Base-by-base conservation (phyloP, 108 stramenopile species). In the Stephanodiscus minutulus region DNA sequence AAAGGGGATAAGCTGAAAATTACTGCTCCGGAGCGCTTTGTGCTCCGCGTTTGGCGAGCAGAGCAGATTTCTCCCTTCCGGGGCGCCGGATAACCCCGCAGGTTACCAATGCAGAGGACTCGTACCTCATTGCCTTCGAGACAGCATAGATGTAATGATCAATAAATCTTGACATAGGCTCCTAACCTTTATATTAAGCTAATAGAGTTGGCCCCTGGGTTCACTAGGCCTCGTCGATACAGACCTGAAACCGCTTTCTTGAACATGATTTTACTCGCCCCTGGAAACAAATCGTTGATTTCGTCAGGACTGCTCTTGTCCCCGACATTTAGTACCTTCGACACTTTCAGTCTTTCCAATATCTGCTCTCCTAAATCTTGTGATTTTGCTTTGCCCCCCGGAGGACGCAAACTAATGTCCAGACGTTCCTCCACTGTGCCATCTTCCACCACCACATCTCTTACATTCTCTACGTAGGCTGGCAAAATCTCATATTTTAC, bases 271-370 rank as follows among this genome's bases (percentile, higher is more conserved):
- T 81, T 86, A 58, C 82, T 74, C 41, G 82, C 75, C 22, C 93
- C 93, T 10, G 93, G 93, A 78, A 91, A 94, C 18, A 73, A 64
- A 35, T 53, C 43, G 44, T 69, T 83, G 21, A 94, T 91, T 18
- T 90, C 90, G 67, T 84, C 78, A 5, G 93, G 93, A 21, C 72
- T 49, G 6, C 87, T 88, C 73, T 91, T 94, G 68, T 94, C 92
- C 12, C 92, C 92, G 21, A 94, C 73, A 18, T 67, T 56, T 37
- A 94, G 54, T 17, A 58, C 54, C 17, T 43, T 28, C 6, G 83
- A 52, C 17, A 60, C 64, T 13, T 87, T 63, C 65, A 94, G 50
- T 60, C 61, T 70, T 61, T 87, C 74, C 61, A 94, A 12, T 55
- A 94, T 89, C 37, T 66, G 72, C 37, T 83, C 58, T 1, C 79